Evolutionary conservation across 257 asterid species (phyloP).

Genomic region (Ilex aquifolium): DNA sequence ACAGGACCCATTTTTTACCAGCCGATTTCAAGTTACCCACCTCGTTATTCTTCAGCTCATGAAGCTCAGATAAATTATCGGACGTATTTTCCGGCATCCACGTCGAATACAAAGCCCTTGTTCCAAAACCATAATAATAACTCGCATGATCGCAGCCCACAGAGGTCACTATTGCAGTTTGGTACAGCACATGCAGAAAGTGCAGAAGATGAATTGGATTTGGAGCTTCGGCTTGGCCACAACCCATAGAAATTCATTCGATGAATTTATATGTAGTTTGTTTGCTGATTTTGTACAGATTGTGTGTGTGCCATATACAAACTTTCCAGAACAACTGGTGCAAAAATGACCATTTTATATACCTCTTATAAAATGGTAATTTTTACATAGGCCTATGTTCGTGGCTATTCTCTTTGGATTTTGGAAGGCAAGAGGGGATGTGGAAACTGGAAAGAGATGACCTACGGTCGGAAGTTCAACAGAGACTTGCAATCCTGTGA

Average conservation of each 20-base stretch:
- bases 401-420: no score
- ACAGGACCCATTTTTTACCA: background rate
- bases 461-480: no score
- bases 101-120: background rate
- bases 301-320: no score
- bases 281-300: background rate
- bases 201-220: background rate
- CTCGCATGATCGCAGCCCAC: background rate
- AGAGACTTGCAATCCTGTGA: no score
- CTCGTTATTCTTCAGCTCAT: background rate
- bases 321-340: no score
- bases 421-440: no score
- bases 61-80: background rate
- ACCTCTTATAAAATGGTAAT: no score
- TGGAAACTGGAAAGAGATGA: no score
- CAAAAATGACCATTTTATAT: no score
- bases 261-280: background rate
- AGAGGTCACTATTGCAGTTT: background rate
- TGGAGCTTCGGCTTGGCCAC: slow-evolving; percentile 1
- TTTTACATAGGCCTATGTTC: no score
- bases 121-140: background rate
- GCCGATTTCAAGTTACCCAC: background rate
- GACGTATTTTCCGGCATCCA: background rate
- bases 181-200: background rate
- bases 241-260: background rate